Percentiles rank a stretch among this genome's conserved stretches.
phyloP scores from a whole-genome alignment of 2,329 filamentous ascomycete genomes.

The Pseudogymnoascus sp. region DNA sequence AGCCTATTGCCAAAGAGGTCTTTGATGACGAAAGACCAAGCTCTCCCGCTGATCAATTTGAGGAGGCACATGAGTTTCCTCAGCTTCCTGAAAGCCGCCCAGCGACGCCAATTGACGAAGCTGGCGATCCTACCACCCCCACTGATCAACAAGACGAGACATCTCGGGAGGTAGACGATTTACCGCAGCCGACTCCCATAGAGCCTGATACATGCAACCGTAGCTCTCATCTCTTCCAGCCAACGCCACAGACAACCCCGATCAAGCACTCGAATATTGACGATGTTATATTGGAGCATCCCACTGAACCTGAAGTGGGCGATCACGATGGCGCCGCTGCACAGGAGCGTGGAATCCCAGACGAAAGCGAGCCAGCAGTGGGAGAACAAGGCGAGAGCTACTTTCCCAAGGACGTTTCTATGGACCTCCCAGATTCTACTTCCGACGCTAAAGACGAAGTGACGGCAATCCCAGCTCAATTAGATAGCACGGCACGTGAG shows the following conservation, averaged over 20 bases:
- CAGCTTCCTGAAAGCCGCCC: constrained; percentile 7
- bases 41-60: background rate
- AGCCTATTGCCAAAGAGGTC: background rate
- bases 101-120: background rate
- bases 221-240: constrained; percentile 36
- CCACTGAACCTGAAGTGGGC: constrained; percentile 11
- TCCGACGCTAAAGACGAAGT: background rate
- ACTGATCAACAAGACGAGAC: background rate
- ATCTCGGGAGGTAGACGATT: constrained; percentile 12
- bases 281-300: background rate
- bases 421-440: background rate
- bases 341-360: background rate
- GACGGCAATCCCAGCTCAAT: background rate
- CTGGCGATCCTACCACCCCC: background rate
- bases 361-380: no score
- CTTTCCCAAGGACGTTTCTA: background rate
- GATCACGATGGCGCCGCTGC: background rate
- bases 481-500: background rate
- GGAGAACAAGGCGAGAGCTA: background rate
- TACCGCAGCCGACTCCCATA: constrained; percentile 31
- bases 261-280: background rate
- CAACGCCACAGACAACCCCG: constrained; percentile 27
- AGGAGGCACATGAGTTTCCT: background rate
- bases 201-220: constrained; percentile 37
- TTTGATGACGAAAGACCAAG: background rate